Conservation (phyloP, 352 stramenopile species). For the Phytophthora crassamura region DNA sequence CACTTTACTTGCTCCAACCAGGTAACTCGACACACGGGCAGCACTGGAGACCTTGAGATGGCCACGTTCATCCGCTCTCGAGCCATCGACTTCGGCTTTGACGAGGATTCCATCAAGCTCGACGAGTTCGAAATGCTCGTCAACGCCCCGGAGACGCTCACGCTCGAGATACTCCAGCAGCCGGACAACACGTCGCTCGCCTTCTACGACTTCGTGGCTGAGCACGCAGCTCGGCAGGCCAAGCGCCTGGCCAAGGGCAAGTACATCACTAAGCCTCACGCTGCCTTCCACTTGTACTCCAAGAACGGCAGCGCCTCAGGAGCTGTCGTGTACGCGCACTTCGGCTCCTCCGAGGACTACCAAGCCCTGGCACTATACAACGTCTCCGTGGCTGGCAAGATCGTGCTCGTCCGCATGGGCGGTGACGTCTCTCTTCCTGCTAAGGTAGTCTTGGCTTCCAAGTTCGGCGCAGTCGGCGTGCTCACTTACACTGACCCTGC, state of each 20-base stretch:
- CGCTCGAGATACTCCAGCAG: conserved; percentile 43
- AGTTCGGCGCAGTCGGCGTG: conserved; percentile 63
- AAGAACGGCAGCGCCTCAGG: conserved; percentile 72
- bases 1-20: conserved; percentile 15
- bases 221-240: conserved; percentile 26
- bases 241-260: conserved; percentile 42
- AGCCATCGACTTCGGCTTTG: conserved; percentile 78
- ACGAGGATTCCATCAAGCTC: conserved; percentile 77
- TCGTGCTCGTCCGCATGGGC: conserved; percentile 75
- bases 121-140: conserved; percentile 86
- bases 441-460: conserved; percentile 73
- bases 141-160: conserved; percentile 73
- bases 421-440: conserved; percentile 70
- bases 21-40: conserved; percentile 67
- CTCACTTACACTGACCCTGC: conserved; percentile 84
- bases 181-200: conserved; percentile 31
- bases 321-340: conserved; percentile 80
- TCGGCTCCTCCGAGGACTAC: conserved; percentile 72
- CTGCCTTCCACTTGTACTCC: conserved; percentile 85
- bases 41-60: conserved; percentile 71
- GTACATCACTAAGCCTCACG: conserved; percentile 36
- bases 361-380: conserved; percentile 53
- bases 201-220: conserved; percentile 37
- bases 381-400: conserved; percentile 56
- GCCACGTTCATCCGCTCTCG: conserved; percentile 78